Conservation (phyloP, 345 rosid genomes). For the Atalantia buxifolia region DNA sequence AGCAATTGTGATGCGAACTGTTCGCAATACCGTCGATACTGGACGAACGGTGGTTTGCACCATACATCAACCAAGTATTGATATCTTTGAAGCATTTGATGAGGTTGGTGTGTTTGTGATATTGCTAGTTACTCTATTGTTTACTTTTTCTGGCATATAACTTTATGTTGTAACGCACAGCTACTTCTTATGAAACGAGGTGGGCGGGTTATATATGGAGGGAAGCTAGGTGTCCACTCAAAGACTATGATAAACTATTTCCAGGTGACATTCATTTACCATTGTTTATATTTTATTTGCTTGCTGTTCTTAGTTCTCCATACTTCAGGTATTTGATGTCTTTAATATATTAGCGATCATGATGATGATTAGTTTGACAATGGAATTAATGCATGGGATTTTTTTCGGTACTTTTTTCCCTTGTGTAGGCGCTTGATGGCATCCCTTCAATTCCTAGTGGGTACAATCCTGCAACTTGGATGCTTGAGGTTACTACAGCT, state of each 20-base stretch:
- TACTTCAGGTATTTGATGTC: not conserved
- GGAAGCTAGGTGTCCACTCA: slow-evolving; percentile 73
- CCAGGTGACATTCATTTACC: slow-evolving; percentile 47
- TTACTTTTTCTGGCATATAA: slow-evolving; percentile 5
- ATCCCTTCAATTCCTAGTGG: slow-evolving; percentile 57
- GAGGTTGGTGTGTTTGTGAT: slow-evolving; percentile 49
- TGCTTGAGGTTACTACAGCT: slow-evolving; percentile 85
- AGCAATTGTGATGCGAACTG: slow-evolving; percentile 95
- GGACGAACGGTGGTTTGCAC: slow-evolving; percentile 96
- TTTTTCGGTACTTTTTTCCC: not conserved
- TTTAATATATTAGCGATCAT: not conserved
- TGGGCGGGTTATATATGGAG: slow-evolving; percentile 83
- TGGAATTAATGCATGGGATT: not conserved
- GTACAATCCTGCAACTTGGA: slow-evolving; percentile 97
- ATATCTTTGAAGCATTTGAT: slow-evolving; percentile 91
- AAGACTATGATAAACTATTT: slow-evolving; percentile 68
- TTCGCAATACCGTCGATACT: slow-evolving; percentile 92
- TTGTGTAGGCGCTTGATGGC: slow-evolving; percentile 53
- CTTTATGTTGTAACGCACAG: slow-evolving; percentile 31
- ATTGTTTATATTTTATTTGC: not conserved
- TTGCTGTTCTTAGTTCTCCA: not conserved
- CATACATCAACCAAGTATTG: slow-evolving; percentile 94
- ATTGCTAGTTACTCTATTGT: not conserved
- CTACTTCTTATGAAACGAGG: slow-evolving; percentile 98
- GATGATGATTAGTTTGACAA: not conserved